Evolutionary conservation across 1,284 basidiomycete species (phyloP).

Genomic region (Puccinia novopanici): DNA sequence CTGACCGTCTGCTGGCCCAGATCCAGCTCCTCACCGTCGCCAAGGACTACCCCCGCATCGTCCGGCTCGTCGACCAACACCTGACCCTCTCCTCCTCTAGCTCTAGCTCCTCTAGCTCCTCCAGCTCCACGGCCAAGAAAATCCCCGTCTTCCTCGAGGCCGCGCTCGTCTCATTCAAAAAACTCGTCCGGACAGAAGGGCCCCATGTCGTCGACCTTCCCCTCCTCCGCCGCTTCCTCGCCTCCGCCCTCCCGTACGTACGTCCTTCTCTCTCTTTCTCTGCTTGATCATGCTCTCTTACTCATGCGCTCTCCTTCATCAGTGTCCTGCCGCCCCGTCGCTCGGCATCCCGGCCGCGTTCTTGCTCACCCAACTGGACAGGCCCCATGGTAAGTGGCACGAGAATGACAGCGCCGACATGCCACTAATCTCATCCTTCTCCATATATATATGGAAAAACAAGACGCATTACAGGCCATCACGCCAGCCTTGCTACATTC

Average conservation of each 20-base stretch:
- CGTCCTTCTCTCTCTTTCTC: not conserved
- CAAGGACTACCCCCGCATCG: not conserved
- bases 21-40: not conserved
- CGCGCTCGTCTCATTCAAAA: not conserved
- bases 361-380: not conserved
- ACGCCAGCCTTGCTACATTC: not conserved
- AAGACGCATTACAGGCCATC: constrained; percentile 4
- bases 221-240: not conserved
- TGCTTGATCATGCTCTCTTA: not conserved
- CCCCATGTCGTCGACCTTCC: not conserved
- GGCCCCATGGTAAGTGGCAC: not conserved
- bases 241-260: not conserved
- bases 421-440: no score
- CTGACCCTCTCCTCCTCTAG: no score
- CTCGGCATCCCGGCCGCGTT: not conserved
- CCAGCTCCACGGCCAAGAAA: not conserved
- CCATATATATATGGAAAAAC: no score
- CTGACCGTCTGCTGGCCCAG: not conserved
- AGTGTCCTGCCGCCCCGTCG: not conserved
- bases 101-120: no score
- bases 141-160: not conserved
- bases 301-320: no score
- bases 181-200: no score
- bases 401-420: not conserved
- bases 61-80: no score